phyloP scores from a whole-genome alignment of 805 yeast genomes.

The Metschnikowia reukaufii region DNA sequence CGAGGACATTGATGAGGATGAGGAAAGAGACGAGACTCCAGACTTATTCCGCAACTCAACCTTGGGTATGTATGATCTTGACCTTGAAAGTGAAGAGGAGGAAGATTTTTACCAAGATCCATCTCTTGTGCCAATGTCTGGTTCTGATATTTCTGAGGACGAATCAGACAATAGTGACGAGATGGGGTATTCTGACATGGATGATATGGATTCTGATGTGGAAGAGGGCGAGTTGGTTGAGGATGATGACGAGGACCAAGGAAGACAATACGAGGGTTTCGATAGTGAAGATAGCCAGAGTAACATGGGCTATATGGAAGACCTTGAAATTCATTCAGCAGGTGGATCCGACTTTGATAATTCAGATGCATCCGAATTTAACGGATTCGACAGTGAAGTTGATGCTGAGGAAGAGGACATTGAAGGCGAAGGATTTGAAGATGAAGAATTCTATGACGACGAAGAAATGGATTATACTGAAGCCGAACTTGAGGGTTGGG shows the following conservation, averaged over 20 bases:
- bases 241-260: constrained; percentile 20
- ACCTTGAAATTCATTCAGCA: constrained; percentile 29
- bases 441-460: constrained; percentile 39
- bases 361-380: constrained; percentile 30
- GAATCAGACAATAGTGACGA: constrained; percentile 25
- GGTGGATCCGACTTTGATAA: constrained; percentile 33
- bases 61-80: constrained; percentile 90
- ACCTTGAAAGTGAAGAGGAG: constrained; percentile 62
- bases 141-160: constrained; percentile 29
- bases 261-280: constrained; percentile 17
- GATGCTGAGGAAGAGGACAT: constrained; percentile 33
- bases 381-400: constrained; percentile 23
- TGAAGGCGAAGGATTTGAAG: constrained; percentile 36
- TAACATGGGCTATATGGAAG: constrained; percentile 39
- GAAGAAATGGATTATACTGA: constrained; percentile 33
- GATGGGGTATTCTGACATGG: constrained; percentile 28
- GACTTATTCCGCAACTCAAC: constrained; percentile 87
- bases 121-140: constrained; percentile 42
- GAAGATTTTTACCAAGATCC: constrained; percentile 43
- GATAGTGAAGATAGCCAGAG: constrained; percentile 28
- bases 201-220: constrained; percentile 26
- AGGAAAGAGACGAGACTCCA: constrained; percentile 69
- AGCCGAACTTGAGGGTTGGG: constrained; percentile 42
- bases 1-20: constrained; percentile 50
- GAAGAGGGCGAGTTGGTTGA: constrained; percentile 24